Percentiles rank a stretch among this genome's conserved stretches.
phyloP scores from a whole-genome alignment of 352 stramenopile genomes.

The Globisporangium acanthophoron region DNA sequence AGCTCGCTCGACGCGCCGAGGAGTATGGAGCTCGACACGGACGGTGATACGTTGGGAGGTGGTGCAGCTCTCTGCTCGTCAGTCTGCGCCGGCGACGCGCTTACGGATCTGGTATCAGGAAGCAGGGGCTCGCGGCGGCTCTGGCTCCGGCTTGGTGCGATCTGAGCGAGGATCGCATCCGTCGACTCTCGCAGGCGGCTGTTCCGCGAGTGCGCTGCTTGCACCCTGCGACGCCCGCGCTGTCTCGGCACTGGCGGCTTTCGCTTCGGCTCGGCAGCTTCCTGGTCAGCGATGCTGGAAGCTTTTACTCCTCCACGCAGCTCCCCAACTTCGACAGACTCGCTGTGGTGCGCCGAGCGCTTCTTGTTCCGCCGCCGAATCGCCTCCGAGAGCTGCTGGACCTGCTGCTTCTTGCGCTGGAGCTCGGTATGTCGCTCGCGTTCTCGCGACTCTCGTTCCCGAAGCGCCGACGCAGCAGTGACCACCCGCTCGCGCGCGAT shows the following conservation, averaged over 20 bases:
- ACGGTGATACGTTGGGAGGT: background rate
- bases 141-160: background rate
- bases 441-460: slow-evolving; percentile 23
- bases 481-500: slow-evolving; percentile 39
- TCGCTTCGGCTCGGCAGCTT: slow-evolving; percentile 19
- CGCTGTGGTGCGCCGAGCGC: background rate
- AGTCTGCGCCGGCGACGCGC: background rate
- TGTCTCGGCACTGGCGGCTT: slow-evolving; percentile 58
- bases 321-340: background rate
- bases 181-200: slow-evolving; percentile 3
- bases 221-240: slow-evolving; percentile 15
- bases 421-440: slow-evolving; percentile 20
- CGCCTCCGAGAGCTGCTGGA: slow-evolving; percentile 41
- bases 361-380: slow-evolving; percentile 54
- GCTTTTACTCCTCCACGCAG: background rate
- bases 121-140: background rate
- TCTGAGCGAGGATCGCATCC: background rate
- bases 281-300: background rate
- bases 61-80: background rate
- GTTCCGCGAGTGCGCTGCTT: slow-evolving; percentile 5
- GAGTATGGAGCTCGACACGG: slow-evolving; percentile 9
- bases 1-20: slow-evolving; percentile 3
- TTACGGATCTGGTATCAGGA: background rate
- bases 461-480: slow-evolving; percentile 33
- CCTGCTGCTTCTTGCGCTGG: slow-evolving; percentile 32